These are phyloP conservation scores for Alternaria sp. DNA, from an alignment of 2,329 filamentous ascomycete species.

Conservation along the genomic window DNA sequence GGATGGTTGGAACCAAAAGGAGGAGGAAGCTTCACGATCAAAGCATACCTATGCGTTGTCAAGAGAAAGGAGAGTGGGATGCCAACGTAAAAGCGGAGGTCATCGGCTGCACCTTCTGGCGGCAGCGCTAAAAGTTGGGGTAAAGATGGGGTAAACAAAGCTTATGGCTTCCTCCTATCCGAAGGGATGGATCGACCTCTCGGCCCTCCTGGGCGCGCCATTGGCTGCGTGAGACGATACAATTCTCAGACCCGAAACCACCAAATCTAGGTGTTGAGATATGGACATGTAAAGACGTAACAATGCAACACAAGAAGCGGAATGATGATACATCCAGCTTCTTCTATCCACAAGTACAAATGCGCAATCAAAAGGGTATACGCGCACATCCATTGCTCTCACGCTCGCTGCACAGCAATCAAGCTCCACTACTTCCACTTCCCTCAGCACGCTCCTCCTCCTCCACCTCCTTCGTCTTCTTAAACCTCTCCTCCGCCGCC, in stretches of 20 bases:
- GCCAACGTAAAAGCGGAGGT: not conserved
- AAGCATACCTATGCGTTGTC: not conserved
- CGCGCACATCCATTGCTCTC: not conserved
- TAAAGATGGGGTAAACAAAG: not conserved
- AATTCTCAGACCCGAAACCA: not conserved
- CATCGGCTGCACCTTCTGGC: not conserved
- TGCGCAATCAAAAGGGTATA: conserved; percentile 4
- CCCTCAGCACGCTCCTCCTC: conserved; percentile 36
- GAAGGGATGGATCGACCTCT: not conserved
- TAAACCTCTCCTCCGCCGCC: conserved; percentile 72
- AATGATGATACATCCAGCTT: not conserved
- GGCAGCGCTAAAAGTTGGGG: not conserved
- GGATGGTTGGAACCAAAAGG: not conserved
- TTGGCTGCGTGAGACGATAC: not conserved
- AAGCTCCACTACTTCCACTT: not conserved
- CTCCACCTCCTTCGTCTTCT: conserved; percentile 56
- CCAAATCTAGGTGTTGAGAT: not conserved
- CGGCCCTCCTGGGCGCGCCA: not conserved
- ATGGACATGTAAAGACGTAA: not conserved
- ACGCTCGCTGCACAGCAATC: not conserved
- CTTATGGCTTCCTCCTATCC: not conserved
- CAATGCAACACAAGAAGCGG: not conserved
- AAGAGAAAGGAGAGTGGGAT: not conserved
- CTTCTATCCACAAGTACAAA: not conserved
- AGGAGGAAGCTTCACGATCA: not conserved